A percentile compares a stretch with the other conserved stretches of the same genome.
phyloP scores from a whole-genome alignment of 2,329 filamentous ascomycete genomes.

The Neonectria faginata region DNA sequence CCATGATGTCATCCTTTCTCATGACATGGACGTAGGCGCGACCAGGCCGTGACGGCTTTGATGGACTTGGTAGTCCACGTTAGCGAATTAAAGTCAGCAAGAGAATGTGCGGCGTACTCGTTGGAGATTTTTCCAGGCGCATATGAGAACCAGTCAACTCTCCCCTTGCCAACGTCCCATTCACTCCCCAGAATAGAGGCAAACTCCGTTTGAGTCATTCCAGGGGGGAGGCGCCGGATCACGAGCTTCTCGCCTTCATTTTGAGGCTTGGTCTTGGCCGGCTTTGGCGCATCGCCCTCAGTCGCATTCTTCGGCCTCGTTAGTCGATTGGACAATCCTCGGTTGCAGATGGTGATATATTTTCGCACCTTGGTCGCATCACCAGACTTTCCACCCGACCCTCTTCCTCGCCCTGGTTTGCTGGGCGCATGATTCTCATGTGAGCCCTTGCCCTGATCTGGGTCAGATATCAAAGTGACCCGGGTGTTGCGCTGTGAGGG shows the following conservation, averaged over 20 bases:
- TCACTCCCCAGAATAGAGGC: conserved; percentile 77
- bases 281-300: conserved; percentile 47
- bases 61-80: conserved; percentile 65
- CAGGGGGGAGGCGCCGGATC: conserved; percentile 86
- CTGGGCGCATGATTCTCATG: conserved; percentile 40
- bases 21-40: conserved; percentile 86
- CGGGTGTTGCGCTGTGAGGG: conserved; percentile 20
- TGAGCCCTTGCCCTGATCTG: conserved; percentile 40
- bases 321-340: conserved; percentile 31
- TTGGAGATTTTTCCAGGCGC: conserved; percentile 77
- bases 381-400: conserved; percentile 44
- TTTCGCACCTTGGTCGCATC: conserved; percentile 47
- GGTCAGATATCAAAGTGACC: conserved; percentile 39
- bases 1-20: conserved; percentile 74
- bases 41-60: conserved; percentile 84
- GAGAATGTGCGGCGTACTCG: conserved; percentile 70
- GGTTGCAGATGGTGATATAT: background rate
- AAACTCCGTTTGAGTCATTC: conserved; percentile 84
- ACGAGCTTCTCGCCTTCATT: conserved; percentile 81
- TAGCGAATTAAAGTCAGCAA: conserved; percentile 21
- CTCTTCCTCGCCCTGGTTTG: conserved; percentile 44
- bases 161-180: conserved; percentile 85
- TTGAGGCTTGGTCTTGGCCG: conserved; percentile 48
- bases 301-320: conserved; percentile 41
- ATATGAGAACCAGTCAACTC: conserved; percentile 85